Conservation (phyloP, 225 moss, liverwort and hornwort species). For the Sphagnum tenellum region DNA sequence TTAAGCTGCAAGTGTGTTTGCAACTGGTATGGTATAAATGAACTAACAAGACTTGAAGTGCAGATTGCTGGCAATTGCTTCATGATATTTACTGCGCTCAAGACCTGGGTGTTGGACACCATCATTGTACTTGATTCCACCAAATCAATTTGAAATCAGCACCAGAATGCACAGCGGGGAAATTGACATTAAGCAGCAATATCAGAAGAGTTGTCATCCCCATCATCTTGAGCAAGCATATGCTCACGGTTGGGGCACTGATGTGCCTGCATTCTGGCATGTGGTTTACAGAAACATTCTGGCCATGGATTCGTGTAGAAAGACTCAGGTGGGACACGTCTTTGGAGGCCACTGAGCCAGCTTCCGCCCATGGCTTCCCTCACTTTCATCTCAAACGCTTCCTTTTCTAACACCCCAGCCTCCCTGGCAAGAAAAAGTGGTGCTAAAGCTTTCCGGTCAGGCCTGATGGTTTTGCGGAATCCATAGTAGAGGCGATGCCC, state of each 20-base stretch:
- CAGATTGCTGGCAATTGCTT: too few relatives aligned
- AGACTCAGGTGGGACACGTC: constrained; percentile 50
- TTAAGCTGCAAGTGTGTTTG: too few relatives aligned
- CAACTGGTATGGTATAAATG: too few relatives aligned
- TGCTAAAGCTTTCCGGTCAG: constrained; percentile 70
- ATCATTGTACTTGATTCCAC: too few relatives aligned
- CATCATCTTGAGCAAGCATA: constrained; percentile 9
- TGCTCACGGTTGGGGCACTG: constrained; percentile 36
- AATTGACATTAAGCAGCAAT: constrained; percentile 1
- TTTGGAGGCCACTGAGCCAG: constrained; percentile 34
- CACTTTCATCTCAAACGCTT: constrained; percentile 41
- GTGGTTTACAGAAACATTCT: constrained; percentile 75
- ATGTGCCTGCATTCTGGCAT: constrained; percentile 16
- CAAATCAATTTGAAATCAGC: not conserved
- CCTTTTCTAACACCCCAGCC: constrained; percentile 18
- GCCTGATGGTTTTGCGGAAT: constrained; percentile 59
- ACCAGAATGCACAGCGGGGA: constrained; percentile 7
- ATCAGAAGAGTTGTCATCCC: constrained; percentile 5
- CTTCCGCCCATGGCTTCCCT: constrained; percentile 31
- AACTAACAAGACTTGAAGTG: too few relatives aligned
- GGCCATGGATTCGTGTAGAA: constrained; percentile 89
- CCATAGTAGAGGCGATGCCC: constrained; percentile 85
- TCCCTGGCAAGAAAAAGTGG: constrained; percentile 59
- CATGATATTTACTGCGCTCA: too few relatives aligned
- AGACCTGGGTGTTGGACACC: too few relatives aligned